Evolutionary conservation across 78 protist species (phyloP).

Genomic region (Dictyostelium capitatum): DNA sequence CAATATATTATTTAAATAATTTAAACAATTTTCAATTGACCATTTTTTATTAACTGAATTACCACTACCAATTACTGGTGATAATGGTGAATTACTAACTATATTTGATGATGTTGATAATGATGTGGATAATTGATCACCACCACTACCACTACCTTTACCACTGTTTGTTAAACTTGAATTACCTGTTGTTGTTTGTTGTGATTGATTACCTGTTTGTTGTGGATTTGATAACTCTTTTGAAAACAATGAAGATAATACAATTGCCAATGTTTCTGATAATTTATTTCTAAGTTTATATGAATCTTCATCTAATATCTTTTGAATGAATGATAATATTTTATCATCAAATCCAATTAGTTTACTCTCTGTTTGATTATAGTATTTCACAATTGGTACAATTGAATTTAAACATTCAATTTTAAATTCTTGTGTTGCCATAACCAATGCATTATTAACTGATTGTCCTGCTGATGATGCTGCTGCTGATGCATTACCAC

Average conservation of each 20-base stretch:
- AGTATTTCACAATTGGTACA: conserved; percentile 42
- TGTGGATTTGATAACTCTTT: conserved; percentile 15
- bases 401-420: conserved; percentile 20
- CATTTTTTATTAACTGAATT: background rate
- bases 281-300: background rate
- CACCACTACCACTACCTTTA: no score
- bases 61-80: background rate
- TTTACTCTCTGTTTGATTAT: conserved; percentile 44
- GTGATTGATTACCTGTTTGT: background rate
- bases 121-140: background rate
- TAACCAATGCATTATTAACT: background rate
- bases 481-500: background rate
- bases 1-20: conserved; percentile 30
- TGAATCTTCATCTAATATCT: conserved; percentile 20
- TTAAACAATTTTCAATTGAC: conserved; percentile 41
- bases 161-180: background rate
- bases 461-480: background rate
- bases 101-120: background rate
- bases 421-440: conserved; percentile 22
- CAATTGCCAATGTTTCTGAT: conserved; percentile 11
- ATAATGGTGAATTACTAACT: background rate
- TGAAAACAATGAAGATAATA: conserved; percentile 8
- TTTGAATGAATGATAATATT: conserved; percentile 8
- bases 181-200: background rate
- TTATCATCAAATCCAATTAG: conserved; percentile 44